Conservation (phyloP, 2,329 filamentous ascomycete species). For the Clonostachys rhizophaga region DNA sequence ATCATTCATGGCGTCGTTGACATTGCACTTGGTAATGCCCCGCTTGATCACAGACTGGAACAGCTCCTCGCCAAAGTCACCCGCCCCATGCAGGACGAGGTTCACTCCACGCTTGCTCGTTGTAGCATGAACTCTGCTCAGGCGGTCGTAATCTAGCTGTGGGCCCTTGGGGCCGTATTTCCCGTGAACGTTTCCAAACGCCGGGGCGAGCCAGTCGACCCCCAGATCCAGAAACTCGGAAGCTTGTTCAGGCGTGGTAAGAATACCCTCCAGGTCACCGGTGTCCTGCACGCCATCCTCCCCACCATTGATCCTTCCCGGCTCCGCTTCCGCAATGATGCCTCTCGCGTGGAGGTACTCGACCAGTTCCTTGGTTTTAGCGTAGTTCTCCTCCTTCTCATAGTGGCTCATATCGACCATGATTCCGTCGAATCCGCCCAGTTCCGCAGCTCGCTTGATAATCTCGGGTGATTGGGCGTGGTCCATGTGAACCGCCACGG, state of each 20-base stretch:
- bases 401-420: constrained; percentile 78
- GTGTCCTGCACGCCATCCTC: constrained; percentile 69
- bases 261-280: constrained; percentile 33
- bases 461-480: constrained; percentile 57
- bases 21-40: constrained; percentile 43
- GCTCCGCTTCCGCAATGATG: constrained; percentile 6
- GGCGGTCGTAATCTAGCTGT: constrained; percentile 13
- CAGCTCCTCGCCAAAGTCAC: constrained; percentile 39
- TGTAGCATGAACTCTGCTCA: constrained; percentile 24
- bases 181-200: constrained; percentile 73
- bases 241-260: constrained; percentile 66
- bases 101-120: constrained; percentile 36
- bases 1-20: constrained; percentile 39
- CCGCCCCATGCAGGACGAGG: constrained; percentile 41
- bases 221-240: constrained; percentile 65
- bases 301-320: constrained; percentile 55
- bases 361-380: constrained; percentile 9
- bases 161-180: constrained; percentile 25
- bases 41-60: constrained; percentile 36
- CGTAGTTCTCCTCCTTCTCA: constrained; percentile 66
- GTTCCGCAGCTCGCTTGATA: constrained; percentile 48
- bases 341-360: constrained; percentile 4
- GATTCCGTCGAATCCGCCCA: constrained; percentile 61
- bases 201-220: constrained; percentile 69
- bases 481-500: constrained; percentile 60